phyloP scores from a whole-genome alignment of 192 early-diverging fungal genomes.

The Coemansia erecta region DNA sequence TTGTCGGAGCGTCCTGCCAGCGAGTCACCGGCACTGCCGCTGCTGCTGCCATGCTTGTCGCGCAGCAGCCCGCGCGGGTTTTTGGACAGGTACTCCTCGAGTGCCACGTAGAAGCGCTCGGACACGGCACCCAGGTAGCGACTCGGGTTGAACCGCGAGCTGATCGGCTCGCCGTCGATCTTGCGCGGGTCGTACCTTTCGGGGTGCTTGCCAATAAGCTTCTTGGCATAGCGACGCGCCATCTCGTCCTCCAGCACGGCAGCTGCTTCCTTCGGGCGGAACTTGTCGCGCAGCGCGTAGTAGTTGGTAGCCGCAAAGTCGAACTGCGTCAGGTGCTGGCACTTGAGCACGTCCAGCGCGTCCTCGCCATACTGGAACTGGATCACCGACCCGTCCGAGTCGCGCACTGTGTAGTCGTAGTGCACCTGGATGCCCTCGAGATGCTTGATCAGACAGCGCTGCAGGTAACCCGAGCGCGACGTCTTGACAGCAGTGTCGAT shows the following conservation, averaged over 20 bases:
- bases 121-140: slow-evolving; percentile 85
- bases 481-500: slow-evolving; percentile 99
- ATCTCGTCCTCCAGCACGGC: slow-evolving; percentile 66
- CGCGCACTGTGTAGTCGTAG: slow-evolving; percentile 97
- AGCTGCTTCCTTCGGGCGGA: slow-evolving; percentile 67
- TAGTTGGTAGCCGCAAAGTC: slow-evolving; percentile 94
- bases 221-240: slow-evolving; percentile 76
- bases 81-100: slow-evolving; percentile 56
- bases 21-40: slow-evolving; percentile 37
- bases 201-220: slow-evolving; percentile 65
- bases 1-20: slow-evolving; percentile 48
- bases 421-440: slow-evolving; percentile 92
- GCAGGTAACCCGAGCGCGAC: slow-evolving; percentile 96
- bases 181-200: slow-evolving; percentile 29
- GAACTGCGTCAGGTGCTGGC: slow-evolving; percentile 86
- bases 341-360: slow-evolving; percentile 91
- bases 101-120: slow-evolving; percentile 73
- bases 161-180: slow-evolving; percentile 62
- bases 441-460: slow-evolving; percentile 99
- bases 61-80: slow-evolving; percentile 44
- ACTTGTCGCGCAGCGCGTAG: slow-evolving; percentile 74
- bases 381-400: slow-evolving; percentile 88
- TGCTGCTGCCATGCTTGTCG: slow-evolving; percentile 27
- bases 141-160: slow-evolving; percentile 78
- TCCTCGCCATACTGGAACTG: slow-evolving; percentile 99